Evolutionary conservation across 768 basidiomycete species (phyloP), one percentile per base, ranked within the genome.

Genomic region (Asterophora parasitica): DNA sequence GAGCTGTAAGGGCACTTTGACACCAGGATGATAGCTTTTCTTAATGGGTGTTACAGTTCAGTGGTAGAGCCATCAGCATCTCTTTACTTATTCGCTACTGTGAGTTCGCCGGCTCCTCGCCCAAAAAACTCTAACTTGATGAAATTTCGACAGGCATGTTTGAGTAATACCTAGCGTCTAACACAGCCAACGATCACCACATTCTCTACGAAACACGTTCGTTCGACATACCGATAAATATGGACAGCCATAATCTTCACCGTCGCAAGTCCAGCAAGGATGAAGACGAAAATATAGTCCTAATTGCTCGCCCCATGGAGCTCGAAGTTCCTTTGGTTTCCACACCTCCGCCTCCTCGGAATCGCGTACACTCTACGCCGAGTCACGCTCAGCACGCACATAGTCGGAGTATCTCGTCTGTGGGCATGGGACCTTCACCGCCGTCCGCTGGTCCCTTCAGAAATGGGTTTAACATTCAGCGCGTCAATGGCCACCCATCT

Each of bases 231-330:
- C 37, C 31, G n/a, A 46, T 27, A 28, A 27, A 23, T 27, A 58
- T 58, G 57, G 54, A 56, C 13, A 44, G 35, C 13, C 50, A 54
- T 8, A 30, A 54, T 27, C 43, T 60, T 36, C 77, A 78, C 57
- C 58, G 68, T 53, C 67, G 74, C 49, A 75, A 72, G 58, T 69
- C 72, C 4, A 77, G 77, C 58, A 67, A 63, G 49, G 73, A 72
- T 46, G 63, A 66, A 46, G 64, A 64, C 42, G 68, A 70, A n/a
- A 63, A 56, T 6, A 48, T 65, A 0, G 55, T 64, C 6, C 28
- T 65, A 1, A 46, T 61, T 2, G 48, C 63, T 12, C 60, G 57
- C 7, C 60, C 61, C 7, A 56, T 58, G 45, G 49, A 53, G 7
- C 34, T 20, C 2, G 32, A 53, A 16, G 30, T 33, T 12, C 56